Percentiles rank a stretch among this genome's conserved stretches.
phyloP scores from a whole-genome alignment of 202 grass and related monocot species.

The Zizania palustris region DNA sequence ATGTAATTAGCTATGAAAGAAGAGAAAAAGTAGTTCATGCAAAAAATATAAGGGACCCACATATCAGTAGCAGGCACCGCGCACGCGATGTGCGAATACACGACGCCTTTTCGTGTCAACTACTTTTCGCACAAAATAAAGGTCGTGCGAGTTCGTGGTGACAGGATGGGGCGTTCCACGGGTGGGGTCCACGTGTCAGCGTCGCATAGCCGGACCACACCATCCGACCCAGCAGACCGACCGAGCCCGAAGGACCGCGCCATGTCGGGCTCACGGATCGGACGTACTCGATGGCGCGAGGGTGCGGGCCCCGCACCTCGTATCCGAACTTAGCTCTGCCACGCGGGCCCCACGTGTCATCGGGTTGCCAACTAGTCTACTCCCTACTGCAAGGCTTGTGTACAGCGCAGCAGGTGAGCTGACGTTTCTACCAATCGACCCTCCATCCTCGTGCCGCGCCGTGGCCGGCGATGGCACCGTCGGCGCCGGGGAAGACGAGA shows the following conservation, averaged over 20 bases:
- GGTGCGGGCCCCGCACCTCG: neutral
- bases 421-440: neutral
- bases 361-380: too few relatives aligned
- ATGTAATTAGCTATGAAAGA: neutral
- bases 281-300: neutral
- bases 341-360: constrained; percentile 6
- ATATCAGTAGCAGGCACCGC: neutral
- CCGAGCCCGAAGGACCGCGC: constrained; percentile 19
- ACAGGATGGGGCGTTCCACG: too few relatives aligned
- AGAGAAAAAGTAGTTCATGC: too few relatives aligned
- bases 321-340: too few relatives aligned
- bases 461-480: neutral
- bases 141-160: too few relatives aligned
- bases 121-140: too few relatives aligned
- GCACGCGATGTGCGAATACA: too few relatives aligned
- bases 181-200: too few relatives aligned
- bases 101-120: too few relatives aligned
- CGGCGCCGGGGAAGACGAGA: neutral
- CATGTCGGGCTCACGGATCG: constrained; percentile 22
- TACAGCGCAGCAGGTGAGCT: too few relatives aligned
- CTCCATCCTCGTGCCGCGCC: neutral
- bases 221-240: neutral
- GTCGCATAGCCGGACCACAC: too few relatives aligned
- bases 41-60: neutral
- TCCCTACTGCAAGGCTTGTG: too few relatives aligned